Conservation (phyloP, 179 eudicot species). For the Beta corolliflora region DNA sequence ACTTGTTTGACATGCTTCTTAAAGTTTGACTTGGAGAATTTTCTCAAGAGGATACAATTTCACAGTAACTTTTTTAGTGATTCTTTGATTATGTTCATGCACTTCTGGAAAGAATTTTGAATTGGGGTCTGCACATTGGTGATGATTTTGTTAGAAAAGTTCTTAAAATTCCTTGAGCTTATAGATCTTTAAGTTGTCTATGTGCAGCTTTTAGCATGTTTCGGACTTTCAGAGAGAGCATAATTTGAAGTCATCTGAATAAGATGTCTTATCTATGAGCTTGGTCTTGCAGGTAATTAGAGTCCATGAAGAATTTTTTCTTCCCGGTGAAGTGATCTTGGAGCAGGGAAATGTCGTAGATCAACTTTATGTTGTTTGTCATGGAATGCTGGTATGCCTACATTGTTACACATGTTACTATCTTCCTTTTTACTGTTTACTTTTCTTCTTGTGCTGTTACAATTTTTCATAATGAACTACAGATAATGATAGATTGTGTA, state of each 20-base stretch:
- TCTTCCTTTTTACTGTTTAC: background rate
- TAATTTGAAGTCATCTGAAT: background rate
- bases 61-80: no score
- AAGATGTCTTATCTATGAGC: background rate
- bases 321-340: conserved; percentile 90
- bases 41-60: no score
- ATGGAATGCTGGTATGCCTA: conserved; percentile 73
- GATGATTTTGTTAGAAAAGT: background rate
- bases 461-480: background rate
- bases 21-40: background rate
- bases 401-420: background rate
- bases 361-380: conserved; percentile 88
- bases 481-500: background rate
- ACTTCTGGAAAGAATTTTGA: background rate
- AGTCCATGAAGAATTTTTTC: conserved; percentile 91
- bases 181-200: background rate
- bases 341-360: conserved; percentile 93
- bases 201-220: background rate
- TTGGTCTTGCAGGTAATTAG: conserved; percentile 57
- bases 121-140: background rate
- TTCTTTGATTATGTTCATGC: no score
- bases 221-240: background rate
- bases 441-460: background rate
- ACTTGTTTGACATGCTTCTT: background rate
- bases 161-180: background rate